Percentiles rank a stretch among this genome's conserved stretches.
Evolutionary conservation across 495 filamentous ascomycete genomes (phyloP).

Genomic region (Rusavskia elegans): DNA sequence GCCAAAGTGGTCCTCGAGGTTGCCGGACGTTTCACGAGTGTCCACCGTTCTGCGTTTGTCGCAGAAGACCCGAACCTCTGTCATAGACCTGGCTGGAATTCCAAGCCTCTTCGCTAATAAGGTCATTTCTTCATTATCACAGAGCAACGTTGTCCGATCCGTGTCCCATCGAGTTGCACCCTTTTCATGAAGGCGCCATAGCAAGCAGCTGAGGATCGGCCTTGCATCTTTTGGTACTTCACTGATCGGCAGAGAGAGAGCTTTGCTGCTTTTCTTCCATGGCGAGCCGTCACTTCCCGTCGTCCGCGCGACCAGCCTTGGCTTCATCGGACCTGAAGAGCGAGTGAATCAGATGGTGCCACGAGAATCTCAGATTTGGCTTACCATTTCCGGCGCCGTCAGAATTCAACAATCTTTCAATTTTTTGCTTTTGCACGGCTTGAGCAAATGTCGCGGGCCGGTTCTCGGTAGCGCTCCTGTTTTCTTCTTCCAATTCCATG

Average conservation of each 20-base stretch:
- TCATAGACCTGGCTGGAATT: constrained; percentile 1
- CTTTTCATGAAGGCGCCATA: constrained; percentile 13
- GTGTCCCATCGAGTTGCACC: constrained; percentile 9
- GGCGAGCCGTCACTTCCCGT: constrained; percentile 6
- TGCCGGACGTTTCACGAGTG: constrained; percentile 1
- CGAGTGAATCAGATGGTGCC: not conserved
- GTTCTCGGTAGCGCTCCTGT: constrained; percentile 2
- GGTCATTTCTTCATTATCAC: constrained; percentile 2
- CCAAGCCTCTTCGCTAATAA: constrained; percentile 9
- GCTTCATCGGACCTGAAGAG: constrained; percentile 8
- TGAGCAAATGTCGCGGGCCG: constrained; percentile 10
- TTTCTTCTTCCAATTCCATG: constrained; percentile 10
- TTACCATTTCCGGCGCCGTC: constrained; percentile 3
- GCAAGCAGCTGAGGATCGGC: constrained; percentile 10
- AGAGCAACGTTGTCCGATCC: constrained; percentile 8
- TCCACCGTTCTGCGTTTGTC: not conserved
- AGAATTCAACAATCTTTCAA: not conserved
- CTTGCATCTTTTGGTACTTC: constrained; percentile 8
- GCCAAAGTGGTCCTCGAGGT: constrained; percentile 10
- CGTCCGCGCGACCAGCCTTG: constrained; percentile 10
- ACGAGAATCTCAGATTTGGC: not conserved
- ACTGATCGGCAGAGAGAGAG: constrained; percentile 9
- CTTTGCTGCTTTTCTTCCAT: constrained; percentile 12
- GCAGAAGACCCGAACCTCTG: not conserved
- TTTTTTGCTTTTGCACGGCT: constrained; percentile 11